These are phyloP conservation scores for Fusarium odoratissimum DNA, from an alignment of 2,329 filamentous ascomycete species.

Conservation along the genomic window DNA sequence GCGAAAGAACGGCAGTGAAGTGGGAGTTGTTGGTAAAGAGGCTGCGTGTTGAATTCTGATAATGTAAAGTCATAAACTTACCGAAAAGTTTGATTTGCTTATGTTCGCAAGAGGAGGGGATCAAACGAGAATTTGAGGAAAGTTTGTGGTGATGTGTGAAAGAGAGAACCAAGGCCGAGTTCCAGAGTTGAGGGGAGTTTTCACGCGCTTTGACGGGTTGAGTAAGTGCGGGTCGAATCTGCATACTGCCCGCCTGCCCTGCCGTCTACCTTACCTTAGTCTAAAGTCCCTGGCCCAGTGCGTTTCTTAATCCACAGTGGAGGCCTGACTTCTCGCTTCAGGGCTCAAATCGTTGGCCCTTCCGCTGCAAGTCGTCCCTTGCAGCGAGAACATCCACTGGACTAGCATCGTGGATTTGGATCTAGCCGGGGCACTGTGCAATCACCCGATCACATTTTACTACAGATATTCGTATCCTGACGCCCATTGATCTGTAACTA, in stretches of 20 bases:
- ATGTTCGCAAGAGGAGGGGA: slow-evolving; percentile 10
- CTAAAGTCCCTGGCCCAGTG: slow-evolving; percentile 22
- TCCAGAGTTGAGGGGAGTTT: slow-evolving; percentile 22
- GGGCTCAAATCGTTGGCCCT: slow-evolving; percentile 41
- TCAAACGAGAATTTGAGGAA: slow-evolving; percentile 26
- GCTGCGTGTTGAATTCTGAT: not conserved
- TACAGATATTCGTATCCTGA: slow-evolving; percentile 6
- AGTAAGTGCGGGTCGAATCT: slow-evolving; percentile 42
- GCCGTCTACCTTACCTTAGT: slow-evolving; percentile 21
- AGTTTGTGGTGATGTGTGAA: slow-evolving; percentile 34
- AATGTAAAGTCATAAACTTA: slow-evolving; percentile 8
- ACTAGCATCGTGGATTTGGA: slow-evolving; percentile 1
- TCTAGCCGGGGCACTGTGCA: slow-evolving; percentile 32
- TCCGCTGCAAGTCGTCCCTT: slow-evolving; percentile 37
- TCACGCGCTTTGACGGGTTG: slow-evolving; percentile 39
- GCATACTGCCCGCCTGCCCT: not conserved
- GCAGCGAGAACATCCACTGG: slow-evolving; percentile 34
- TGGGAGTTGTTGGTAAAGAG: not conserved
- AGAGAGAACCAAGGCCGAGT: slow-evolving; percentile 21
- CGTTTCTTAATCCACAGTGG: slow-evolving; percentile 20
- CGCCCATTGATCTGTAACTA: slow-evolving; percentile 24
- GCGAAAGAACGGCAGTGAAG: not conserved
- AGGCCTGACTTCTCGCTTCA: slow-evolving; percentile 35
- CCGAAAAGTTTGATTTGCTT: slow-evolving; percentile 14
- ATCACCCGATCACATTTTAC: slow-evolving; percentile 30